These are phyloP conservation scores for Ilyonectria sp. DNA, from an alignment of 2,329 filamentous ascomycete genomes.

Conservation along the genomic window DNA sequence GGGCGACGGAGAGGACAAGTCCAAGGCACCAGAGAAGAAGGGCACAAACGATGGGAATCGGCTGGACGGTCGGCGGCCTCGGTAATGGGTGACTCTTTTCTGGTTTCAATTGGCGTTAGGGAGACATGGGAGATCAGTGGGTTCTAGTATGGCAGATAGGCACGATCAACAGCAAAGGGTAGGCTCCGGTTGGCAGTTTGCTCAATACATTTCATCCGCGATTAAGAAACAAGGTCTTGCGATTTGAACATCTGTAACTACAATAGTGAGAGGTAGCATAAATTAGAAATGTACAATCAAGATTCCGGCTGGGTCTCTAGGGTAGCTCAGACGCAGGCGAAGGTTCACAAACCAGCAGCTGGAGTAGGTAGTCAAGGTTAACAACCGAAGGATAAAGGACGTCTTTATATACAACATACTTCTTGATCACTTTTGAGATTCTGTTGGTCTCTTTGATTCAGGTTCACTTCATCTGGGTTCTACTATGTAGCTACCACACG, in stretches of 20 bases:
- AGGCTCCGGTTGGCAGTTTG: slow-evolving; percentile 7
- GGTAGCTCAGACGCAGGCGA: background rate
- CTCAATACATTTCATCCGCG: background rate
- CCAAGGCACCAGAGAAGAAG: slow-evolving; percentile 64
- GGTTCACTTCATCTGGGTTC: too few relatives aligned
- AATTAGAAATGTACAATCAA: background rate
- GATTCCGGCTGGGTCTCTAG: background rate
- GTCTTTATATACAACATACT: too few relatives aligned
- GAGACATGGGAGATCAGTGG: slow-evolving; percentile 31
- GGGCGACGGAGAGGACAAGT: slow-evolving; percentile 65
- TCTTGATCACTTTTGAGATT: background rate
- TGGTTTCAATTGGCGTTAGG: slow-evolving; percentile 43
- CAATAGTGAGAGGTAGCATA: background rate
- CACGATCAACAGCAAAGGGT: background rate
- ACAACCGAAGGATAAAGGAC: background rate
- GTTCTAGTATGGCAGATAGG: slow-evolving; percentile 5
- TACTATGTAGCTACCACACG: too few relatives aligned
- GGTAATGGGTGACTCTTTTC: slow-evolving; percentile 36
- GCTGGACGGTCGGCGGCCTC: slow-evolving; percentile 59
- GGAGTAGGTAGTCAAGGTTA: background rate
- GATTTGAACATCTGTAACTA: too few relatives aligned
- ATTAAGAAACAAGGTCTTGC: background rate
- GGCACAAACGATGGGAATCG: slow-evolving; percentile 59
- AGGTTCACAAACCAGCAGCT: background rate
- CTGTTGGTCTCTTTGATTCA: background rate